Evolutionary conservation across 129 eudicot genomes (phyloP), one percentile per base, ranked within the genome.

Genomic region (Lonicera japonica): DNA sequence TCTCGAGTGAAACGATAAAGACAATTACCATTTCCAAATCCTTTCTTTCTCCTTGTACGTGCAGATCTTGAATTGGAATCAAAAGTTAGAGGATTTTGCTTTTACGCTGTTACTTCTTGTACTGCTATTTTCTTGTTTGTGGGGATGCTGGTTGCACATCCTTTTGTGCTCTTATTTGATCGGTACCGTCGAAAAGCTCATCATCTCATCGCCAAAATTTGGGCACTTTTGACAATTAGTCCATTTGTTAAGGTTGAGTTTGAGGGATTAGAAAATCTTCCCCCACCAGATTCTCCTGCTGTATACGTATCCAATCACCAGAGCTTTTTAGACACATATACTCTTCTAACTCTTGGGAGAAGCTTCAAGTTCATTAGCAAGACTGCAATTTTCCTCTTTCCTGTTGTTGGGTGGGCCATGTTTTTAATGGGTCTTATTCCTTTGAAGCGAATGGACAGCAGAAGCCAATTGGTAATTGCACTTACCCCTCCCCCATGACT

Each of bases 341-440:
- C 96, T 22, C 94, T 91, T 67, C 80, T 91, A 25, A 87, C 95
- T 58, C 77, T 91, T 43, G 95, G 96, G 22, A 84, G 95, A 71
- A 82, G 80, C 84, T 85, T 91, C 70, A 87, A 91, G 80, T 87
- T 91, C 54, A 79, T 91, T 14, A 91, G 98, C 83, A 91, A 91
- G 76, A 91, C 96, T 24, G 72, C 96, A 19, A 80, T 84, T 71
- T 87, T 91, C 67, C 79, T 87, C 51, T 80, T 66, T 64, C 98
- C 96, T 21, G 62, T 91, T 61, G 74, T 91, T 48, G 98, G 98
- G 29, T 91, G 98, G 98, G 98, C 98, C 73, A 91, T 91, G 98
- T 87, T 63, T 68, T 77, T 87, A 19, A 46, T 91, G 74, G 98
- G 98, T 43, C 70, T 68, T 55, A 87, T 91, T 62, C 98, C 98